phyloP scores from a whole-genome alignment of 2,329 filamentous ascomycete genomes.

The Talaromyces piceae region DNA sequence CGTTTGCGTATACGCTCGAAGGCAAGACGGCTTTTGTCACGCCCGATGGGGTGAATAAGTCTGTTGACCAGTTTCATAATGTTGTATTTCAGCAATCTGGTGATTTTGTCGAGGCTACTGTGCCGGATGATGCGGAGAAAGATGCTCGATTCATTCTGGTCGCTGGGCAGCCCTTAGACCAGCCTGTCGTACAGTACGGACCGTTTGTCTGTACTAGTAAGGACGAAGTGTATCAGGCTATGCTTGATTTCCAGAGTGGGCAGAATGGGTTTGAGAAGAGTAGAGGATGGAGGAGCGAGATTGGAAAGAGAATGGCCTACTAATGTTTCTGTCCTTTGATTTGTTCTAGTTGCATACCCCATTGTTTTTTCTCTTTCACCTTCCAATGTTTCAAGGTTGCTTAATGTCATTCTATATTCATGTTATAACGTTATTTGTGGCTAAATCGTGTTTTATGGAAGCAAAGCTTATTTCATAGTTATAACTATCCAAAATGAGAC shows the following conservation, averaged over 20 bases:
- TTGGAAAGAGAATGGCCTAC: constrained; percentile 75
- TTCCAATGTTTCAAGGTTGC: background rate
- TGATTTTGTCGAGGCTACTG: constrained; percentile 64
- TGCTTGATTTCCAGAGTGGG: constrained; percentile 65
- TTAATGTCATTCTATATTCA: no score
- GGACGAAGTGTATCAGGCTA: constrained; percentile 67
- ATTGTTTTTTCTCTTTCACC: background rate
- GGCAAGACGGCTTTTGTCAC: constrained; percentile 60
- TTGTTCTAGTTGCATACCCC: background rate
- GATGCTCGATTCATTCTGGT: constrained; percentile 54
- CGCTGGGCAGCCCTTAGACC: constrained; percentile 71
- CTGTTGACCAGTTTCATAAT: constrained; percentile 63
- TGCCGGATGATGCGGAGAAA: constrained; percentile 57
- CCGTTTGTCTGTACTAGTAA: constrained; percentile 71
- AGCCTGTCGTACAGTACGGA: constrained; percentile 75
- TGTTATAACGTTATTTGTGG: background rate
- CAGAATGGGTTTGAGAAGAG: constrained; percentile 76
- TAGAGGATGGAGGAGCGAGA: constrained; percentile 73
- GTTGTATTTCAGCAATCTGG: constrained; percentile 78
- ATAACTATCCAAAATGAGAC: background rate
- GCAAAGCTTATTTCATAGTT: no score
- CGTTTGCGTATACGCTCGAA: constrained; percentile 78
- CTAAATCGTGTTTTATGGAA: no score
- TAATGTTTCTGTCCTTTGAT: constrained; percentile 16
- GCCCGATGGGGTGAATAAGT: constrained; percentile 27